Evolutionary conservation across 805 yeast species (phyloP).

Genomic region (Lachancea dasiensis): DNA sequence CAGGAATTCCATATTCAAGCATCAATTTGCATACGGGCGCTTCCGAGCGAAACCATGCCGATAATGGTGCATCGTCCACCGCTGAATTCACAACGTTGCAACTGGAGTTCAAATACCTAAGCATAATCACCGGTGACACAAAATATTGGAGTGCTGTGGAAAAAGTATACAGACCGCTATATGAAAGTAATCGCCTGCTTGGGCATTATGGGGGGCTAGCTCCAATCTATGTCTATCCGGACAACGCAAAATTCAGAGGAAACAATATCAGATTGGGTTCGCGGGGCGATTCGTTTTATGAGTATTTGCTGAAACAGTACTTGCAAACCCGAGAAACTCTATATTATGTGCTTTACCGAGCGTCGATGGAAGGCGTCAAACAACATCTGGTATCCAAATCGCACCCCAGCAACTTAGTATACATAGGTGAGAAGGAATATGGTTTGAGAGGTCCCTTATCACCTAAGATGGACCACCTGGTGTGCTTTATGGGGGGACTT

Average conservation of each 20-base stretch:
- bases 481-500: constrained; percentile 86
- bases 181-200: constrained; percentile 42
- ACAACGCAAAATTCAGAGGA: constrained; percentile 63
- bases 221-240: constrained; percentile 75
- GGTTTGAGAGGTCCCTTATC: constrained; percentile 60
- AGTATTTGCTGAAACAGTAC: constrained; percentile 79
- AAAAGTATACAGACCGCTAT: constrained; percentile 62
- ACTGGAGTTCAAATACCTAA: constrained; percentile 76
- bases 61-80: constrained; percentile 76
- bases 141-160: constrained; percentile 78
- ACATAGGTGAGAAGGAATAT: constrained; percentile 67
- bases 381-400: constrained; percentile 57
- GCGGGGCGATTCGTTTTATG: constrained; percentile 91
- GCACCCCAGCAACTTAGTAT: constrained; percentile 55
- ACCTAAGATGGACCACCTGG: constrained; percentile 86
- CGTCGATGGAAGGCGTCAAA: constrained; percentile 71
- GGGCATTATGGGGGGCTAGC: constrained; percentile 57
- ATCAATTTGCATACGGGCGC: constrained; percentile 62
- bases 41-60: constrained; percentile 57
- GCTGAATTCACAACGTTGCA: constrained; percentile 88
- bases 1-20: constrained; percentile 76
- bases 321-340: constrained; percentile 62
- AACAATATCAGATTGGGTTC: constrained; percentile 73
- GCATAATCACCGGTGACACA: constrained; percentile 72
- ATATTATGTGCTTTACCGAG: constrained; percentile 70